Conservation (phyloP, 2,329 filamentous ascomycete genomes). For the Sphaerulina vaccinii region DNA sequence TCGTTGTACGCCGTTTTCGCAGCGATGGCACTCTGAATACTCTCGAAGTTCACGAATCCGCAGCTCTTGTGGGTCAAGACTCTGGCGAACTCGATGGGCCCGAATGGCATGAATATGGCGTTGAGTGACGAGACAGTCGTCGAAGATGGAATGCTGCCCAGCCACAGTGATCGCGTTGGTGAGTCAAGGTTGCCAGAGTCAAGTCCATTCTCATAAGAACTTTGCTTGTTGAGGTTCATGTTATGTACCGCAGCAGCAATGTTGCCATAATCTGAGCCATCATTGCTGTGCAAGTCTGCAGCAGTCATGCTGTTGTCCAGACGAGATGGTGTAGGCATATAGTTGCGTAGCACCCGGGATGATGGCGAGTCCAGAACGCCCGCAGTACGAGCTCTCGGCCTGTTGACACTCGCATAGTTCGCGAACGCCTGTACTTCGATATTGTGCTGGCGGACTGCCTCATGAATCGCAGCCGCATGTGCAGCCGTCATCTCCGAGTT, state of each 20-base stretch:
- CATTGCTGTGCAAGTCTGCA: constrained; percentile 70
- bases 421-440: constrained; percentile 90
- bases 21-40: constrained; percentile 82
- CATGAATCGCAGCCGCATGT: constrained; percentile 59
- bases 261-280: constrained; percentile 76
- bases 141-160: constrained; percentile 94
- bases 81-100: constrained; percentile 83
- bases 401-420: constrained; percentile 74
- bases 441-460: constrained; percentile 85
- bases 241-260: constrained; percentile 79
- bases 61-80: constrained; percentile 99
- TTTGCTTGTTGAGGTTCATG: constrained; percentile 70
- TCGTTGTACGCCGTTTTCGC: constrained; percentile 87
- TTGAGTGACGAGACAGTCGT: constrained; percentile 93
- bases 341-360: constrained; percentile 63
- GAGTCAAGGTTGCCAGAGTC: constrained; percentile 65
- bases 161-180: constrained; percentile 91
- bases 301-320: constrained; percentile 74
- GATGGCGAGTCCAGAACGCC: constrained; percentile 81
- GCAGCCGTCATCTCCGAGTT: constrained; percentile 58
- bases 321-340: constrained; percentile 72
- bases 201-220: constrained; percentile 65
- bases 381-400: constrained; percentile 86
- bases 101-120: constrained; percentile 93
- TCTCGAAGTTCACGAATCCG: constrained; percentile 97